Conservation (phyloP, 768 basidiomycete genomes). For the Podaxis pistillaris region DNA sequence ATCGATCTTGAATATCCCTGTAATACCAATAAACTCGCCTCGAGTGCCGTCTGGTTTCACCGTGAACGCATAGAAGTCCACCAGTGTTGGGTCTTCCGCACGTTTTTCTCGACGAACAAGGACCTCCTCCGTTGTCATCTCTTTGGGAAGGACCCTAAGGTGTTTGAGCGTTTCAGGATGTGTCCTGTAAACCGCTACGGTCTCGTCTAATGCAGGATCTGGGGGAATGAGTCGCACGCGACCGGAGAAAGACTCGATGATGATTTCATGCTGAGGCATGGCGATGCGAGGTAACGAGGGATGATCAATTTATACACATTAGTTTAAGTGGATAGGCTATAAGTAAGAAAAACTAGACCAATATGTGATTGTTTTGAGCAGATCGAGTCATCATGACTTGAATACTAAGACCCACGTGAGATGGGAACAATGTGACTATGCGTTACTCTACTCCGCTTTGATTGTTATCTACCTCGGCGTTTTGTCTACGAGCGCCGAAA, state of each 20-base stretch:
- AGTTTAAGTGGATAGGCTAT: neutral
- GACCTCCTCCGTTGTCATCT: slow-evolving; percentile 33
- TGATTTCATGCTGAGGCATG: slow-evolving; percentile 24
- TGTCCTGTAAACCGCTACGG: slow-evolving; percentile 32
- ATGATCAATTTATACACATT: neutral
- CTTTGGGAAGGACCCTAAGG: slow-evolving; percentile 37
- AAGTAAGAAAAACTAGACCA: neutral
- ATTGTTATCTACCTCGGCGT: neutral
- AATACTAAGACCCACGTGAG: no score
- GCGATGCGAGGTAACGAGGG: neutral
- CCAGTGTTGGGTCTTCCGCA: slow-evolving; percentile 28
- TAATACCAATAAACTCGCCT: slow-evolving; percentile 33
- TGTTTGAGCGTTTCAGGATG: slow-evolving; percentile 38
- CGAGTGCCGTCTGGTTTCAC: slow-evolving; percentile 23
- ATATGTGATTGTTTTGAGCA: neutral
- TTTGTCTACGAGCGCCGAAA: slow-evolving; percentile 28
- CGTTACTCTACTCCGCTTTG: neutral
- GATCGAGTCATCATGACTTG: neutral
- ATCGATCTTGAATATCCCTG: slow-evolving; percentile 39
- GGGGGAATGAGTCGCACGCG: slow-evolving; percentile 36
- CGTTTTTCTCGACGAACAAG: slow-evolving; percentile 32
- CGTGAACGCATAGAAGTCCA: slow-evolving; percentile 38
- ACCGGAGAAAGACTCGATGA: slow-evolving; percentile 31
- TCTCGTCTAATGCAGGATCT: slow-evolving; percentile 31
- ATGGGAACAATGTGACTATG: no score